Evolutionary conservation across 768 basidiomycete genomes (phyloP), one percentile per base, ranked within the genome.

Genomic region (Russula sp.): DNA sequence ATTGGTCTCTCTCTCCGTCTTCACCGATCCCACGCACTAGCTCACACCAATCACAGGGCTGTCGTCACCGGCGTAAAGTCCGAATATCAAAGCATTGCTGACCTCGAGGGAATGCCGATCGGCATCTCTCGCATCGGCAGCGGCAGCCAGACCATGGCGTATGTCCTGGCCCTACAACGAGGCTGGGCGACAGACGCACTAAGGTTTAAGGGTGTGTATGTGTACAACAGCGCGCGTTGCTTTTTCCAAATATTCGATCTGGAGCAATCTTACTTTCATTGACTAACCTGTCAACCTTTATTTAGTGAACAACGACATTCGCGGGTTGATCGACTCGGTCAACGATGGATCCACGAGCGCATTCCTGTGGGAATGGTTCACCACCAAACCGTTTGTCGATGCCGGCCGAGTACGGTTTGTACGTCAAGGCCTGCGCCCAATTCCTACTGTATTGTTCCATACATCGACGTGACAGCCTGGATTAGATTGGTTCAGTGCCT

Each of bases 341-440:
- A 97, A 97, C 69, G 85, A 90, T 55, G 90, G 87, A 0, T 82
- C 87, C 13, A 93, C 93, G 7, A 90, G 90, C 64, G 89, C 88
- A 11, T 95, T 95, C 75, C 89, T 95, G 86, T 93, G 92, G 91
- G 92, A 93, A 72, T 92, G 89, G 90, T 97, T 96, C 73, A 88
- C 86, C 5, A 88, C 86, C 42, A 88, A 88, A 67, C 86, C 94
- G 5, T 93, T 83, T 68, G 83, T 80, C 7, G 91, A 95, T 69
- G 78, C 80, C 9, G 90, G 87, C 14, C 83, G 90, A 71, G 87
- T 83, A 55, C 84, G 88, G 13, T 93, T 94, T 74, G 93, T 95
- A 72, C 72, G 90, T 78, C 57, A 35, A 42, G 32, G 36, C 41
- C 6, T 51, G 16, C 18, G 5, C 39, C 46, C 32, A 50, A n/a